Percentiles rank a stretch among this genome's conserved stretches.
Evolutionary conservation across 1,284 basidiomycete species (phyloP).

Genomic region (Pseudozyma pruni): DNA sequence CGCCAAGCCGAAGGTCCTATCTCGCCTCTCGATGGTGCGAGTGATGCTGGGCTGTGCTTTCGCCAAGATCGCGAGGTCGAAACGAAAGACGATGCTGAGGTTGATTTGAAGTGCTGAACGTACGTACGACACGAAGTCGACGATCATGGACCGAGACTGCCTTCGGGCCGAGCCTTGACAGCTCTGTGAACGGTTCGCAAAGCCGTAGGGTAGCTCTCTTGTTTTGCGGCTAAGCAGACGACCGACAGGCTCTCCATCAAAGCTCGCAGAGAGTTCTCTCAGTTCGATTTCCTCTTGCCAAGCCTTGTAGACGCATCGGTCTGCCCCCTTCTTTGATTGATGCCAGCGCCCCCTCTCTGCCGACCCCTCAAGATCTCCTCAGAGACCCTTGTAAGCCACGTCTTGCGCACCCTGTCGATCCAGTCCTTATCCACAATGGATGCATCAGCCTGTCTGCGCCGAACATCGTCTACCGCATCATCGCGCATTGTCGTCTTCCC

Average conservation of each 20-base stretch:
- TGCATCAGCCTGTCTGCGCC: conserved; percentile 1
- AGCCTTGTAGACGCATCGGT: conserved; percentile 13
- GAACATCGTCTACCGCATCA: conserved; percentile 29
- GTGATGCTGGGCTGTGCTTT: background rate
- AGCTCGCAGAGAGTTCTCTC: no score
- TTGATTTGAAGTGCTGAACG: no score
- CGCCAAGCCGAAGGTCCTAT: conserved; percentile 15
- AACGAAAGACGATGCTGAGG: background rate
- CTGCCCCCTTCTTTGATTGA: background rate
- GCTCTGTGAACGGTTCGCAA: background rate
- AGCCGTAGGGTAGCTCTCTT: no score
- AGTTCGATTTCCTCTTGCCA: no score
- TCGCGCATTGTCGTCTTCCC: conserved; percentile 1
- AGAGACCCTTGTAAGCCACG: background rate
- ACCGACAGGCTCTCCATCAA: no score
- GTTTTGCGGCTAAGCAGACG: no score
- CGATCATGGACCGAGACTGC: background rate
- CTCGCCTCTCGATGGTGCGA: background rate
- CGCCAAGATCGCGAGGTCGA: conserved; percentile 10
- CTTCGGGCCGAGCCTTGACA: conserved; percentile 2
- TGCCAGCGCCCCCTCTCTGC: background rate
- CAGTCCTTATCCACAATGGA: background rate
- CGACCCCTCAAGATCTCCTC: background rate
- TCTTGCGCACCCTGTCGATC: conserved; percentile 10
- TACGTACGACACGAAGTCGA: conserved; percentile 5